Evolutionary conservation across 108 stramenopile genomes (phyloP).

Genomic region (Cyclotella baltica): DNA sequence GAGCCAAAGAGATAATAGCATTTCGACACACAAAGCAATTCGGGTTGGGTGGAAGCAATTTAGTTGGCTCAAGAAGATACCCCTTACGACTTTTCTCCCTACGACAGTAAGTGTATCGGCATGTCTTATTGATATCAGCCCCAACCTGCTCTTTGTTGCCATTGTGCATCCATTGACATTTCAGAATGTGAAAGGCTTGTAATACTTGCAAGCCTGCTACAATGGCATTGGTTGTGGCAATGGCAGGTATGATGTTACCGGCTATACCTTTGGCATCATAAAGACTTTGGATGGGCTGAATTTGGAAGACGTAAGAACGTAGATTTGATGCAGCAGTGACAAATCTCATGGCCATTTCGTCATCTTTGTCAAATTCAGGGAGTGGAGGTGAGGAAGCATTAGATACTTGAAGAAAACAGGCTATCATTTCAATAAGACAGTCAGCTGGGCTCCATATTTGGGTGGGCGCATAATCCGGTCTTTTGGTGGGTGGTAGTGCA

Average conservation of each 20-base stretch:
- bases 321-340: slow-evolving; percentile 95
- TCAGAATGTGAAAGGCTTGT: slow-evolving; percentile 78
- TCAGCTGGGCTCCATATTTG: slow-evolving; percentile 64
- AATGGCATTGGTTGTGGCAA: slow-evolving; percentile 99
- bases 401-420: slow-evolving; percentile 59
- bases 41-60: slow-evolving; percentile 79
- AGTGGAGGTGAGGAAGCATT: slow-evolving; percentile 46
- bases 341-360: slow-evolving; percentile 93
- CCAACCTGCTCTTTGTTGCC: slow-evolving; percentile 12
- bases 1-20: slow-evolving; percentile 66
- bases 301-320: slow-evolving; percentile 89
- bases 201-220: slow-evolving; percentile 91
- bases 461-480: slow-evolving; percentile 41
- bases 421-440: slow-evolving; percentile 53
- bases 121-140: slow-evolving; percentile 52
- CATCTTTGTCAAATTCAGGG: slow-evolving; percentile 95
- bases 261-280: slow-evolving; percentile 98
- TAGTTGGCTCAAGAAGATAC: slow-evolving; percentile 76
- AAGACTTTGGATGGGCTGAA: slow-evolving; percentile 81
- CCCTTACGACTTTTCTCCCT: slow-evolving; percentile 83
- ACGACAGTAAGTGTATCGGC: slow-evolving; percentile 78
- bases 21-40: slow-evolving; percentile 95
- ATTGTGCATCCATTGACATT: slow-evolving; percentile 47
- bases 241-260: slow-evolving; percentile 99
- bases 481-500: slow-evolving; percentile 60